phyloP scores from a whole-genome alignment of 345 rosid species.

The Populus euphratica region DNA sequence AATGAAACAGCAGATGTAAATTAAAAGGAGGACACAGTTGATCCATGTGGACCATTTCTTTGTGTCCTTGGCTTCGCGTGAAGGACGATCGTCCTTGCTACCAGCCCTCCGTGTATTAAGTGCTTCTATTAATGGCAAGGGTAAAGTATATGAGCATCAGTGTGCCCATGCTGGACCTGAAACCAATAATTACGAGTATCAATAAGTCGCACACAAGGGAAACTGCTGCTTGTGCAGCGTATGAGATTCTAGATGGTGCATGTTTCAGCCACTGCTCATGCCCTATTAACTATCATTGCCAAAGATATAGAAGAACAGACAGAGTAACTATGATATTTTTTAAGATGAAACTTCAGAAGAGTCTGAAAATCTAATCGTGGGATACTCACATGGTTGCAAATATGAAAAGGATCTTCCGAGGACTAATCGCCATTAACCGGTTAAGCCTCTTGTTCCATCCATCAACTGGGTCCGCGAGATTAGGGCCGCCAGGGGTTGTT shows the following conservation, averaged over 20 bases:
- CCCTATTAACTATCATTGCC: not conserved
- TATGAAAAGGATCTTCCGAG: not conserved
- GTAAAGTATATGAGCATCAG: not conserved
- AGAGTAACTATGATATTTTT: not conserved
- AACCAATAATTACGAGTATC: not conserved
- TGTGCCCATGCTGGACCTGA: not conserved
- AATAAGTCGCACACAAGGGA: not conserved
- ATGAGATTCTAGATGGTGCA: not conserved
- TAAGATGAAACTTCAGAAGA: not conserved
- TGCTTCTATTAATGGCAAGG: not conserved
- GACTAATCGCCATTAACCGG: not conserved
- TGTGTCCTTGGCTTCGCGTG: not conserved
- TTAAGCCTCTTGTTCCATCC: not conserved
- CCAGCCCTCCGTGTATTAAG: not conserved
- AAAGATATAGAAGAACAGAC: not conserved
- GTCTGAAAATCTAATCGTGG: not conserved
- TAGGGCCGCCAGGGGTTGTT: not conserved
- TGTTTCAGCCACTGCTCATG: not conserved
- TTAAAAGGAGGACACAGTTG: not conserved
- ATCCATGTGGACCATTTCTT: not conserved
- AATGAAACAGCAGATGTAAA: not conserved
- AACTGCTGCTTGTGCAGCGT: not conserved
- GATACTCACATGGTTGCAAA: not conserved
- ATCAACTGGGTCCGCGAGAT: not conserved
- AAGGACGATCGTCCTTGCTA: not conserved